Base-by-base conservation (phyloP, 257 asterid species). In the Solanum habrochaites region DNA sequence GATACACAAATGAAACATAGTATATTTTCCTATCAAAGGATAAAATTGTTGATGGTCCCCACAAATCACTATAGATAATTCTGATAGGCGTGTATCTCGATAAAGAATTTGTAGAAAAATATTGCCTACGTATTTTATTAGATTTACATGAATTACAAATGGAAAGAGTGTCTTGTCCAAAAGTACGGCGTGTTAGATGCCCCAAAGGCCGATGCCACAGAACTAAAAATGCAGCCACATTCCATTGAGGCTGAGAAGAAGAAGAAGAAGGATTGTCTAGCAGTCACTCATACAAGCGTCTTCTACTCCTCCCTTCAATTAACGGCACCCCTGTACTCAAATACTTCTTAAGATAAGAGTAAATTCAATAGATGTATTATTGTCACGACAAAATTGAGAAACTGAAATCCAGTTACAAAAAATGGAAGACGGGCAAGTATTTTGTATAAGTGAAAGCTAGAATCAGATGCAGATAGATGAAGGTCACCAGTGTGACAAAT, bases 261-360 rank as follows among this genome's bases (percentile, higher is more conserved):
- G 35, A 32, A 32, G 3, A 29, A 47, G 2, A 13, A 47, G 20
- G 56, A 11, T 64, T 64, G 35, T n/a, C 32, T 25, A 64, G 71
- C 8, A 0, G 35, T 35, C 71, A 64, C 31, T 25, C 18, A 64
- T 64, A 64, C 6, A n/a, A 32, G 31, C 4, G 1, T n/a, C 35
- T 18, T 27, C 18, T 64, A n/a, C 8, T 64, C 18, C 16, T 1
- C 32, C 32, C 18, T 64, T 64, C 4, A 10, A 11, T 1, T 64
- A n/a, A n/a, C 1, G 15, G 6, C 16, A 0, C 2, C 64, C 11
- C 18, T 0, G 4, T 18, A 7, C n/a, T 8, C 10, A 58, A 10
- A 58, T 58, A 5, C 4, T 58, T 58, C 66, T 20, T 6, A 58
- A 58, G 66, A 20, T 58, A 8, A 58, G 25, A 58, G 25, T 20